These are phyloP conservation scores for Cladosporium sphaerospermum DNA, from an alignment of 2,329 filamentous ascomycete species.

Conservation along the genomic window DNA sequence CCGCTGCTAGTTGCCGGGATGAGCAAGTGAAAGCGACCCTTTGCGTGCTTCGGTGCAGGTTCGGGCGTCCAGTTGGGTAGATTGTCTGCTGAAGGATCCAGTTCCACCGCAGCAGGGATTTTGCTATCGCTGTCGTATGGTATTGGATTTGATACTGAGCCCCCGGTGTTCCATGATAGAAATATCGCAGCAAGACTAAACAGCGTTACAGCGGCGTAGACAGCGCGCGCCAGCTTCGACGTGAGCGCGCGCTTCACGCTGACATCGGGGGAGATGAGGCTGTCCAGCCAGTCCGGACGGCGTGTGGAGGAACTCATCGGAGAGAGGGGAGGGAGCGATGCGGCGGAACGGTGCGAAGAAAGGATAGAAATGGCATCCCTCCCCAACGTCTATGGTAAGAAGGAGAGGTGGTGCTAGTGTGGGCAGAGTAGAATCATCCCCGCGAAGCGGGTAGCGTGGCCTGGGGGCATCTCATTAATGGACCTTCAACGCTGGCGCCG, in stretches of 20 bases:
- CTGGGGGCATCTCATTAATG: conserved; percentile 8
- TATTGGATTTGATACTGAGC: conserved; percentile 4
- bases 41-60: conserved; percentile 8
- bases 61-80: conserved; percentile 2
- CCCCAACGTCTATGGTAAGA: not conserved
- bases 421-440: not conserved
- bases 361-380: conserved; percentile 1
- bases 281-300: conserved; percentile 8
- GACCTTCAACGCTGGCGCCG: conserved; percentile 9
- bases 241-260: conserved; percentile 6
- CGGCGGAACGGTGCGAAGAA: not conserved
- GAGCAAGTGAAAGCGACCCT: conserved; percentile 47
- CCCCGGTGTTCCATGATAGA: conserved; percentile 6
- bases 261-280: conserved; percentile 7
- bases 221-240: conserved; percentile 4
- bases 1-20: conserved; percentile 45
- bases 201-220: conserved; percentile 3
- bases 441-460: not conserved
- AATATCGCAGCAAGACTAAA: conserved; percentile 5
- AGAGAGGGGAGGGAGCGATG: not conserved
- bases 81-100: not conserved
- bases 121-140: conserved; percentile 2
- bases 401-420: not conserved
- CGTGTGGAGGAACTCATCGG: conserved; percentile 1
- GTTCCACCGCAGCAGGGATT: not conserved